These are phyloP conservation scores for Clonostachys solani DNA, from an alignment of 2,329 filamentous ascomycete genomes.

Conservation along the genomic window DNA sequence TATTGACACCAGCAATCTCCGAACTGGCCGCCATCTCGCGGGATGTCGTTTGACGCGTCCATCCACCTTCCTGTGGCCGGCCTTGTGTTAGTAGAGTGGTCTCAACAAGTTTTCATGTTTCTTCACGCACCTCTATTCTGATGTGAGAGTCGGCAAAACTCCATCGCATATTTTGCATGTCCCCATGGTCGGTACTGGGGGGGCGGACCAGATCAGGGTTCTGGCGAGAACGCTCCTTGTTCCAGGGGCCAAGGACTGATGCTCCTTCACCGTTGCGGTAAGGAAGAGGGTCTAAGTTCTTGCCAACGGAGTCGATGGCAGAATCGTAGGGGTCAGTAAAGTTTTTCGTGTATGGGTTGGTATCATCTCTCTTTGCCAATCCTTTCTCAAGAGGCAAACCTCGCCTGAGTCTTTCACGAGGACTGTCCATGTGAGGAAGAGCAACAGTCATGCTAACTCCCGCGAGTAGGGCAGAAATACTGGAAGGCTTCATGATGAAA, in stretches of 20 bases:
- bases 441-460: constrained; percentile 13
- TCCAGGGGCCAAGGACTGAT: constrained; percentile 66
- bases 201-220: constrained; percentile 69
- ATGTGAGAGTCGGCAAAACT: constrained; percentile 62
- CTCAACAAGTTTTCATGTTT: not conserved
- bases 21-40: constrained; percentile 60
- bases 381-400: constrained; percentile 36
- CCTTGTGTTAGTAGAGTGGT: not conserved
- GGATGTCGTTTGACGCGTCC: constrained; percentile 70
- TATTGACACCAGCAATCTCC: constrained; percentile 75
- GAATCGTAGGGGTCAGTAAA: constrained; percentile 58
- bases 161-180: constrained; percentile 69
- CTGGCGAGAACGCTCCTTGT: constrained; percentile 62
- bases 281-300: constrained; percentile 59
- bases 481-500: constrained; percentile 16
- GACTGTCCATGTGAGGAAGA: constrained; percentile 39
- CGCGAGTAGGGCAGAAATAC: constrained; percentile 15
- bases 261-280: constrained; percentile 61
- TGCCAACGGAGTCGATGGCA: constrained; percentile 55
- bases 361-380: constrained; percentile 21
- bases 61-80: constrained; percentile 61
- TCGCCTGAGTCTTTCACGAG: constrained; percentile 47
- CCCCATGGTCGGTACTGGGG: constrained; percentile 69
- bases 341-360: constrained; percentile 53
- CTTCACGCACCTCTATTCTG: constrained; percentile 48